A percentile compares a stretch with the other conserved stretches of the same genome.
Evolutionary conservation across 129 eudicot species (phyloP).

Genomic region (Solidago caesia): DNA sequence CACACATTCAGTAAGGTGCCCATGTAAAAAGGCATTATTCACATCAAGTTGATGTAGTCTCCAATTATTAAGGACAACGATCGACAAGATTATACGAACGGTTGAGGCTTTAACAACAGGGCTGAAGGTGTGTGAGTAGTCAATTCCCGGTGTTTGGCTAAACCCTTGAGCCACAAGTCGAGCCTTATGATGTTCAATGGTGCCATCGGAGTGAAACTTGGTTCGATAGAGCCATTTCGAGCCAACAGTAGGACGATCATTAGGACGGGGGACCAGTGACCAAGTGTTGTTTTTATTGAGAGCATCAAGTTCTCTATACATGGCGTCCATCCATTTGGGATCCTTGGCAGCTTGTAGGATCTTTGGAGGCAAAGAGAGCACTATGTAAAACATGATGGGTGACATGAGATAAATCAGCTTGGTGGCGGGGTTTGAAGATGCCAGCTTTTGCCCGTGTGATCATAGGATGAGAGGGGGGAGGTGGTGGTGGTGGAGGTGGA

Average conservation of each 20-base stretch:
- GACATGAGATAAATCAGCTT: background rate
- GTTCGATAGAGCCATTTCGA: background rate
- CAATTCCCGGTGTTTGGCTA: background rate
- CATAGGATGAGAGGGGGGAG: background rate
- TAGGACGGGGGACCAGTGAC: background rate
- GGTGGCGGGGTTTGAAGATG: background rate
- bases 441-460: background rate
- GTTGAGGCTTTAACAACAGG: background rate
- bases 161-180: too few relatives aligned
- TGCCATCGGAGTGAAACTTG: background rate
- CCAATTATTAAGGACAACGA: background rate
- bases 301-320: background rate
- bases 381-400: background rate
- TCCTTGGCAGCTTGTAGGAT: background rate
- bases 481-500: background rate
- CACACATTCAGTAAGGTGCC: background rate
- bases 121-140: background rate
- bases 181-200: background rate
- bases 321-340: background rate
- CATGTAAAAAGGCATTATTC: background rate
- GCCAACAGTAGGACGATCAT: background rate
- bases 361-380: background rate
- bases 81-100: background rate
- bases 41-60: background rate
- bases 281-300: background rate